phyloP scores from a whole-genome alignment of 1,284 basidiomycete species.

The Fistulina hepatica region DNA sequence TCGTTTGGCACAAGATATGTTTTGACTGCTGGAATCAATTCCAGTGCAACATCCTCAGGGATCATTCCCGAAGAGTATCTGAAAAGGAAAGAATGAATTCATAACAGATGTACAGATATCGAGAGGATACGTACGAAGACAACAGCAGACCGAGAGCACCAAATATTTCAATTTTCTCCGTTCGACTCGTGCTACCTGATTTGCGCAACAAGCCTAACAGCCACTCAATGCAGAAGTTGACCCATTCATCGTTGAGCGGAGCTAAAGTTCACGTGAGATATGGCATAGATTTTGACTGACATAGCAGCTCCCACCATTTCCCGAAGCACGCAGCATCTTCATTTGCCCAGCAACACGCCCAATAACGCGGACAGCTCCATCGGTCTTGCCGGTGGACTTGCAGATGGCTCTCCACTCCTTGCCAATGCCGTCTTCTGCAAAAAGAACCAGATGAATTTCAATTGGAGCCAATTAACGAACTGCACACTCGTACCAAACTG shows the following conservation, averaged over 20 bases:
- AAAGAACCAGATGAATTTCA: too few relatives aligned
- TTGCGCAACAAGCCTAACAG: constrained; percentile 69
- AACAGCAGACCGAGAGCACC: constrained; percentile 67
- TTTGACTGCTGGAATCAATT: constrained; percentile 64
- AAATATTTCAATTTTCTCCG: constrained; percentile 76
- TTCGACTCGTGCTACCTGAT: constrained; percentile 67
- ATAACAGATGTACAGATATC: neutral
- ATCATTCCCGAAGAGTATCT: constrained; percentile 62
- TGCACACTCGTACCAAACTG: too few relatives aligned
- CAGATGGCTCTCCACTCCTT: constrained; percentile 79
- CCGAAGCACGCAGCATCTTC: neutral
- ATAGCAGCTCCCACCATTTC: too few relatives aligned
- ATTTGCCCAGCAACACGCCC: constrained; percentile 54
- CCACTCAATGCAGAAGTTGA: constrained; percentile 71
- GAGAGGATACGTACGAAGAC: constrained; percentile 35
- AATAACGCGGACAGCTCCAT: constrained; percentile 62
- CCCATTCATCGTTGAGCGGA: constrained; percentile 65
- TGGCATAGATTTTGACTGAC: too few relatives aligned
- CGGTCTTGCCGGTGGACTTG: constrained; percentile 61
- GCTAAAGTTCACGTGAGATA: too few relatives aligned
- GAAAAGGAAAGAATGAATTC: constrained; percentile 6
- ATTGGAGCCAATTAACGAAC: too few relatives aligned
- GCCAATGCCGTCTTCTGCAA: too few relatives aligned
- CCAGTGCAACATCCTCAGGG: constrained; percentile 48
- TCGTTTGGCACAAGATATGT: constrained; percentile 64